Percentiles rank a stretch among this genome's conserved stretches.
phyloP scores from a whole-genome alignment of 495 filamentous ascomycete genomes.

The Xylaria grammica region DNA sequence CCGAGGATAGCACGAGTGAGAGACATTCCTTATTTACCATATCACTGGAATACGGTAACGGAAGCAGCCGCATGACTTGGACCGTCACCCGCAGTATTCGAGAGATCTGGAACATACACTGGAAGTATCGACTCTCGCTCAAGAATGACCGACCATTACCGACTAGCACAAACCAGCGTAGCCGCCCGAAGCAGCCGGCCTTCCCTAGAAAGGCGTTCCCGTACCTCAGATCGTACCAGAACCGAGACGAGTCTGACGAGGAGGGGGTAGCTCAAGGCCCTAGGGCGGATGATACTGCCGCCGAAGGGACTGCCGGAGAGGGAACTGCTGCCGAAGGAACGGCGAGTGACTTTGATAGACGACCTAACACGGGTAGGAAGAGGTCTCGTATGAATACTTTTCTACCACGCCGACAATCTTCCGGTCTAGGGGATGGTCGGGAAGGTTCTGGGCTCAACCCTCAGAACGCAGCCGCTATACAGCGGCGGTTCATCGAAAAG shows the following conservation, averaged over 20 bases:
- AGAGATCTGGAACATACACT: slow-evolving; percentile 92
- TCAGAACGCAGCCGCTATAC: slow-evolving; percentile 38
- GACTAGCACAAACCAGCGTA: slow-evolving; percentile 41
- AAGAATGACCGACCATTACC: slow-evolving; percentile 77
- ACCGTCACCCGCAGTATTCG: slow-evolving; percentile 82
- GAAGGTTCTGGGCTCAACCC: slow-evolving; percentile 29
- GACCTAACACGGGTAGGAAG: slow-evolving; percentile 57
- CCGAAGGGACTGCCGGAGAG: slow-evolving; percentile 51
- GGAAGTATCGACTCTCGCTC: slow-evolving; percentile 85
- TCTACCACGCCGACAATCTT: slow-evolving; percentile 55
- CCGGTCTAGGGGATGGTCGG: slow-evolving; percentile 40
- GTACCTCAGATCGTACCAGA: slow-evolving; percentile 81
- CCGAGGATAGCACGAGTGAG: slow-evolving; percentile 67
- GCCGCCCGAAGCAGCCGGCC: slow-evolving; percentile 75
- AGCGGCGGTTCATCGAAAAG: slow-evolving; percentile 60
- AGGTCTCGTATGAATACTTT: slow-evolving; percentile 66
- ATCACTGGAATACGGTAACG: slow-evolving; percentile 94
- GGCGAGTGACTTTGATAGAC: slow-evolving; percentile 45
- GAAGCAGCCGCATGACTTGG: slow-evolving; percentile 97
- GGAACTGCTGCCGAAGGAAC: slow-evolving; percentile 47
- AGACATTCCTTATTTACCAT: slow-evolving; percentile 88
- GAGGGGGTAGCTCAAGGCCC: slow-evolving; percentile 68
- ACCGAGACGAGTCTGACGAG: slow-evolving; percentile 79
- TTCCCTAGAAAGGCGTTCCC: slow-evolving; percentile 94
- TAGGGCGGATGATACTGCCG: slow-evolving; percentile 52